These are phyloP conservation scores for Thelephora aurantiotincta DNA, from an alignment of 768 basidiomycete species.

Conservation along the genomic window DNA sequence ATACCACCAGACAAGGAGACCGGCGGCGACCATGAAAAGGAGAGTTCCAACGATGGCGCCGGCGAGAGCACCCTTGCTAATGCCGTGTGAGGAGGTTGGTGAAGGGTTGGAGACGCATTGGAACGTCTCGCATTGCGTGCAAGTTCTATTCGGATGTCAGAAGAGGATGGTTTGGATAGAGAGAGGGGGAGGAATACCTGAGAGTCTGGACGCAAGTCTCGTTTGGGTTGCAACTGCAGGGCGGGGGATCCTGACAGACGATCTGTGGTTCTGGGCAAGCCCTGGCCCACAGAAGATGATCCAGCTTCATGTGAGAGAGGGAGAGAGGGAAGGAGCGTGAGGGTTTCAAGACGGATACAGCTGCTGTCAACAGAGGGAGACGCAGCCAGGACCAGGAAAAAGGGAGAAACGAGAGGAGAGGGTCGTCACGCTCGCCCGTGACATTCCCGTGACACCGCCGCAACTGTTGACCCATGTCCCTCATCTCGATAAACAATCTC, in stretches of 20 bases:
- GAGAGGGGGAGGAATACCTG: slow-evolving; percentile 27
- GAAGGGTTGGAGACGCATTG: slow-evolving; percentile 29
- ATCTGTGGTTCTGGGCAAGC: slow-evolving; percentile 19
- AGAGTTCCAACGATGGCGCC: slow-evolving; percentile 58
- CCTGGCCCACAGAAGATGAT: slow-evolving; percentile 9
- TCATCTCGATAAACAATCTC: slow-evolving; percentile 27
- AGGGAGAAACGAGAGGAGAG: not conserved
- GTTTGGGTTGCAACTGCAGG: slow-evolving; percentile 40
- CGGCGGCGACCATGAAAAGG: slow-evolving; percentile 37
- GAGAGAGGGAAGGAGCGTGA: slow-evolving; percentile 6
- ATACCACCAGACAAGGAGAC: slow-evolving; percentile 47
- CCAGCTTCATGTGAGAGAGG: slow-evolving; percentile 11
- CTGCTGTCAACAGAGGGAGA: no score
- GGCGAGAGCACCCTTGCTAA: slow-evolving; percentile 59
- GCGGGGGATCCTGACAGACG: slow-evolving; percentile 31
- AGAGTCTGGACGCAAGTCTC: slow-evolving; percentile 48
- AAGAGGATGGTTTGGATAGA: not conserved
- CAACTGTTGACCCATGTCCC: not conserved
- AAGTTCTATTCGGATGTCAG: slow-evolving; percentile 2
- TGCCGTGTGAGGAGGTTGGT: slow-evolving; percentile 18
- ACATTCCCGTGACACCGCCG: not conserved
- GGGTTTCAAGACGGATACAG: not conserved
- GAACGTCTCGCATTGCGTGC: not conserved
- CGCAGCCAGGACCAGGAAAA: not conserved
- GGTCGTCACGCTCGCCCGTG: not conserved